Base-by-base conservation (phyloP, 75 land plant genomes). In the Isoetes taiwanensis region DNA sequence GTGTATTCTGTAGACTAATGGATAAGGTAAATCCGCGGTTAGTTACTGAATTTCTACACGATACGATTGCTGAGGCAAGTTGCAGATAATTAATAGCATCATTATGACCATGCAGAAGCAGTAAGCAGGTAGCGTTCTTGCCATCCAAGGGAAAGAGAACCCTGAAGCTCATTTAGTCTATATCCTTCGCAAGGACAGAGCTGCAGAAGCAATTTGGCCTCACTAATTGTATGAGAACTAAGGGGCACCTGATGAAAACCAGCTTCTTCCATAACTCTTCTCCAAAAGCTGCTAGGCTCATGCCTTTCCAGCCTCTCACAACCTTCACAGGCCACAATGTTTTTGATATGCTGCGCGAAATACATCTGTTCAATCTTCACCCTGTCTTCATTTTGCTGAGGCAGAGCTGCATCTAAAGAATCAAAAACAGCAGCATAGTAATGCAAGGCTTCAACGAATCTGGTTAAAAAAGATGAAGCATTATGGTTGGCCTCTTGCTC, bases 91-190 rank as follows among this genome's bases (percentile, higher is more conserved):
- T n/a, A n/a, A n/a, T n/a, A n/a, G n/a, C n/a, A n/a, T n/a, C n/a
- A n/a, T n/a, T n/a, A n/a, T n/a, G n/a, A n/a, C 96, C 96, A 89
- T 21, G 85, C 80, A 5, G 96, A 89, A 20, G 78, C 75, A 0
- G 90, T 72, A 61, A 66, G 80, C 4, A 89, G 69, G 0, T 85
- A 61, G 19, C 76, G 58, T 1, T 84, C 85, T 56, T 89, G 80
- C 87, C 87, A 83, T 20, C 83, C 83, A 39, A 83, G 58, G 3
- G 81, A 66, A 65, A 83, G 55, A 59, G 74, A 76, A 11, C 83
- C 87, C 1, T 64, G 58, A 5, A 70, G 75, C 56, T 76, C 75
- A 10, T 68, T 70, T 29, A 79, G 62, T 6, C 66, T 55, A 33
- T 83, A 83, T n/a, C 87, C 87, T 40, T 79, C 83, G 34, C 77